phyloP scores from a whole-genome alignment of 1,139 yeast species.

The Arxiozyma telluris region DNA sequence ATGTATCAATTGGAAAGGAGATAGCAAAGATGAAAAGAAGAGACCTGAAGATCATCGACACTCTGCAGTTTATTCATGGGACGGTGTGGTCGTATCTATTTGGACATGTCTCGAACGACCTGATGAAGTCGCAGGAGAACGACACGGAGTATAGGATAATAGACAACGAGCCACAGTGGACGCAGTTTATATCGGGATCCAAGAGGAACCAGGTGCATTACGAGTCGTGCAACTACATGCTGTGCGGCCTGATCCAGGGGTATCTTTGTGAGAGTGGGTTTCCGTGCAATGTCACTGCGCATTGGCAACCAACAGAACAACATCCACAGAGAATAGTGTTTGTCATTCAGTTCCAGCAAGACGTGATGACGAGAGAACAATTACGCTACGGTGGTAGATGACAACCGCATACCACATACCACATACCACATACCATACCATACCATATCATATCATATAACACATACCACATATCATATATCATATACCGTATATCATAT shows the following conservation, averaged over 20 bases:
- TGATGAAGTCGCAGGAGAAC: constrained; percentile 79
- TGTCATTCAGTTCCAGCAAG: constrained; percentile 63
- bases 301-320: constrained; percentile 60
- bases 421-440: too few relatives aligned
- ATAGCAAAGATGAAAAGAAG: constrained; percentile 34
- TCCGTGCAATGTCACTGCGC: constrained; percentile 78
- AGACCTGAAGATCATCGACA: constrained; percentile 64
- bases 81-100: constrained; percentile 76
- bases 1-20: constrained; percentile 18
- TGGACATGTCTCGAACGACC: constrained; percentile 75
- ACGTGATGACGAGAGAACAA: constrained; percentile 48
- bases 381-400: constrained; percentile 13
- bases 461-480: too few relatives aligned
- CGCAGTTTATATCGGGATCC: constrained; percentile 46
- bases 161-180: constrained; percentile 69
- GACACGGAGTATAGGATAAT: constrained; percentile 78
- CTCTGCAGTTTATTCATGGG: constrained; percentile 76
- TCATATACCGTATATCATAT: too few relatives aligned
- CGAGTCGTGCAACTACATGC: constrained; percentile 37
- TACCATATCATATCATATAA: too few relatives aligned
- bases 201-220: not conserved
- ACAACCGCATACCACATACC: too few relatives aligned
- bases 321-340: constrained; percentile 72
- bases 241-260: constrained; percentile 90
- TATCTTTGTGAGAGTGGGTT: constrained; percentile 74